These are phyloP conservation scores for Actinomortierella wolfii DNA, from an alignment of 371 early-diverging fungal species.

Conservation along the genomic window DNA sequence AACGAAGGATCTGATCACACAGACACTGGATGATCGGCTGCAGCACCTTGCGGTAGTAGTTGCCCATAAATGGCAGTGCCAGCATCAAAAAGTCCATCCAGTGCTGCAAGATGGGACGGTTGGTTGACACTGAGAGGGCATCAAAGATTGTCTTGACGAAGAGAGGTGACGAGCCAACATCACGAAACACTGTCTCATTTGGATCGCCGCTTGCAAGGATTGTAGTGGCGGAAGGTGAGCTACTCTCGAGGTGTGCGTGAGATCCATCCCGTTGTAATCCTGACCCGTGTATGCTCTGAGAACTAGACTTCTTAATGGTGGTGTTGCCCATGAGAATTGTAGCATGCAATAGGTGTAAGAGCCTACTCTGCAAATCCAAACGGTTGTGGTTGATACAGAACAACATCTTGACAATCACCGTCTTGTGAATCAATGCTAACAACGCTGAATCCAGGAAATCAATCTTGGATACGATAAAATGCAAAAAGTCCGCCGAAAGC, in stretches of 20 bases:
- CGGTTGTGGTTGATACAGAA: slow-evolving; percentile 59
- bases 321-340: slow-evolving; percentile 56
- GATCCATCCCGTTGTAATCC: too few species aligned
- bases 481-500: slow-evolving; percentile 66
- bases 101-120: slow-evolving; percentile 71
- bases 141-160: slow-evolving; percentile 67
- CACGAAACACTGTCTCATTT: slow-evolving; percentile 35
- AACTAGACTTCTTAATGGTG: slow-evolving; percentile 13
- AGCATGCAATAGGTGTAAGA: slow-evolving; percentile 69
- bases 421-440: slow-evolving; percentile 59
- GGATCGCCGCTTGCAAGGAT: slow-evolving; percentile 8
- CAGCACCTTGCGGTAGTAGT: slow-evolving; percentile 63
- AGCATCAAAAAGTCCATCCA: slow-evolving; percentile 80
- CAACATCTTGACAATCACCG: slow-evolving; percentile 61
- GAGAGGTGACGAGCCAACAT: slow-evolving; percentile 51
- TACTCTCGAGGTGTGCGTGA: background rate
- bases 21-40: slow-evolving; percentile 67
- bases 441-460: slow-evolving; percentile 59
- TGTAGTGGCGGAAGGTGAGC: background rate
- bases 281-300: too few species aligned
- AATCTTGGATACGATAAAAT: slow-evolving; percentile 60
- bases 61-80: slow-evolving; percentile 63
- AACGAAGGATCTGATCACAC: slow-evolving; percentile 63
- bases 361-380: slow-evolving; percentile 72
- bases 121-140: slow-evolving; percentile 60